phyloP scores from a whole-genome alignment of 164 flowering plant genomes.

The Tinospora cordifolia region DNA sequence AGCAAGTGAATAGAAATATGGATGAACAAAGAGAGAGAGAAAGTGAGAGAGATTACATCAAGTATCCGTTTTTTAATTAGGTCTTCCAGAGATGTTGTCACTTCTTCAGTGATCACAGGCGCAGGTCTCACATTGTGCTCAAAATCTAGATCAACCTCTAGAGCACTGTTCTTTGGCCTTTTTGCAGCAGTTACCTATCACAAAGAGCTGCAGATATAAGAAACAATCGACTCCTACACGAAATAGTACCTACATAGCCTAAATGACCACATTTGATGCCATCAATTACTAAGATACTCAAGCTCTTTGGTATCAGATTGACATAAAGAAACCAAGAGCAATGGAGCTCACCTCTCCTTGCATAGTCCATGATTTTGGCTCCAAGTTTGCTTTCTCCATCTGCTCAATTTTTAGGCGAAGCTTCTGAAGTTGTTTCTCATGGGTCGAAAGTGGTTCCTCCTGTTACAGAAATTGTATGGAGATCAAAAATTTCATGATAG shows the following conservation, averaged over 20 bases:
- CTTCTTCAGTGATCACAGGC: constrained; percentile 83
- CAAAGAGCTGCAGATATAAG: constrained; percentile 10
- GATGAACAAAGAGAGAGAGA: background rate
- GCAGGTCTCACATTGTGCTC: constrained; percentile 88
- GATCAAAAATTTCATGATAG: background rate
- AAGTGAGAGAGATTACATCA: constrained; percentile 44
- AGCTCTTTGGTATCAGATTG: background rate
- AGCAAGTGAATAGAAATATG: too few relatives aligned
- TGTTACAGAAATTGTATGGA: constrained; percentile 15
- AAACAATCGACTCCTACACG: background rate
- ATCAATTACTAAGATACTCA: background rate
- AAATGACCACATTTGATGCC: background rate
- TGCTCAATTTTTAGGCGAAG: constrained; percentile 49
- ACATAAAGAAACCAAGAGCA: background rate
- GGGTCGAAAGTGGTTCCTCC: constrained; percentile 57
- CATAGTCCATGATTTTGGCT: constrained; percentile 78
- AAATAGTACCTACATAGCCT: background rate
- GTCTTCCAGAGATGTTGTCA: constrained; percentile 74
- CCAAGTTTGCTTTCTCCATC: constrained; percentile 78
- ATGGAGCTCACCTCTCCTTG: constrained; percentile 70
- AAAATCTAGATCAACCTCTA: constrained; percentile 87
- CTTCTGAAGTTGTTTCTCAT: constrained; percentile 58
- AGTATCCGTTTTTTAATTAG: constrained; percentile 57
- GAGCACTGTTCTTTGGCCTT: constrained; percentile 89
- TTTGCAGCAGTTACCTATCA: constrained; percentile 68